These are phyloP conservation scores for Raffaelea arxii DNA, from an alignment of 2,329 filamentous ascomycete genomes.

Conservation along the genomic window DNA sequence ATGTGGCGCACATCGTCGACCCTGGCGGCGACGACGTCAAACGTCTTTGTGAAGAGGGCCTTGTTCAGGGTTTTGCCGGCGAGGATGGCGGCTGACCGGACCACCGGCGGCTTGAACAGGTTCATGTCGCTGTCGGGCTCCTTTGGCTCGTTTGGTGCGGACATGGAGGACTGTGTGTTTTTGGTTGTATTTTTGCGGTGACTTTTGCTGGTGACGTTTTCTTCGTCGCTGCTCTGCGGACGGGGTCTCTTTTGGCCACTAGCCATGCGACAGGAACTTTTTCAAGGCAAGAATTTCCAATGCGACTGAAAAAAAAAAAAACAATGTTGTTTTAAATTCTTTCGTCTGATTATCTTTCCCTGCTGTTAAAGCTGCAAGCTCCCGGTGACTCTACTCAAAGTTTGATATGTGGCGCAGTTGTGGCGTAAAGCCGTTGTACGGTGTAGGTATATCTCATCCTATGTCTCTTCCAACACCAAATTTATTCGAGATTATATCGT, in stretches of 20 bases:
- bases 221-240: background rate
- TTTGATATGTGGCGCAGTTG: background rate
- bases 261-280: background rate
- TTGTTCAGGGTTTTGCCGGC: conserved; percentile 53
- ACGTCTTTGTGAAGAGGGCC: conserved; percentile 66
- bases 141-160: no score
- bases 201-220: no score
- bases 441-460: background rate
- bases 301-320: background rate
- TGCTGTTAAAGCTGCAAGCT: no score
- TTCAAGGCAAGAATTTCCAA: background rate
- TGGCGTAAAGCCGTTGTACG: no score
- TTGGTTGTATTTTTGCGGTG: no score
- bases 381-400: background rate
- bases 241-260: conserved; percentile 13
- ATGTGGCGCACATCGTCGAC: conserved; percentile 70
- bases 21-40: conserved; percentile 69
- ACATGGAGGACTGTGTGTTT: no score
- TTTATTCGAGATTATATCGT: background rate
- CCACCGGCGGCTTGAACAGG: conserved; percentile 67
- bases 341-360: no score
- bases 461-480: background rate
- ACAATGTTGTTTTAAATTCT: background rate
- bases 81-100: conserved; percentile 59
- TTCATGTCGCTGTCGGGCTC: conserved; percentile 33